Evolutionary conservation across 176 grass and related monocot species (phyloP), one percentile per base, ranked within the genome.

Genomic region (Triticum aestivum): DNA sequence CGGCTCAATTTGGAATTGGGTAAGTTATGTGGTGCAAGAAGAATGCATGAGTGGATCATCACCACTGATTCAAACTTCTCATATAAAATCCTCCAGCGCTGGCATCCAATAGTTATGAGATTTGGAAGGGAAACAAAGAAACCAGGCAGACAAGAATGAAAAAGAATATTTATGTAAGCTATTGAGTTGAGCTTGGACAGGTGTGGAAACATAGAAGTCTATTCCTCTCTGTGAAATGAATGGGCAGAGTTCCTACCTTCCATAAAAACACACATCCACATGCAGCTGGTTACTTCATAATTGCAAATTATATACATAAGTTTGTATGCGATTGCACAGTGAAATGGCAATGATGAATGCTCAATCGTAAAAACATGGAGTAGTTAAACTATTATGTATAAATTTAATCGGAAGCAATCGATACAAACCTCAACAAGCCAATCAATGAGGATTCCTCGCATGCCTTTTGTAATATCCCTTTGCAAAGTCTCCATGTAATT

Each of bases 371-470:
- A 52, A 81, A 72, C 37, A 59, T 68, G 45, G 44, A 45, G 44
- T 45, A 45, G 17, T 74, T 76, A 17, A 67, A 45, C 10, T 65
- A 63, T 67, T 38, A 73, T 69, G 32, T 29, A 70, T 77, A 69
- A 78, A 86, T 3, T 59, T 83, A 27, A 61, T 71, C 54, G 79
- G n/a, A 1, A 87, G 45, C 61, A 75, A 67, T 47, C 56, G 58
- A 47, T 72, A 82, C 80, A 52, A 87, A 95, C 90, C 90, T 88
- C 90, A 72, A 95, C 86, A 89, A 95, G 93, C 90, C 93, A 95
- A 77, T 95, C 93, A 75, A 92, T 83, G 26, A 95, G 84, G 84
- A 92, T 75, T 61, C 86, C 86, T 39, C 90, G 88, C 90, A 91
- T 92, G 76, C 73, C 52, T 77, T 69, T 69, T 69, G 61, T 85